Base-by-base conservation (phyloP, 441 rosid species). In the Pelargonium australe region DNA sequence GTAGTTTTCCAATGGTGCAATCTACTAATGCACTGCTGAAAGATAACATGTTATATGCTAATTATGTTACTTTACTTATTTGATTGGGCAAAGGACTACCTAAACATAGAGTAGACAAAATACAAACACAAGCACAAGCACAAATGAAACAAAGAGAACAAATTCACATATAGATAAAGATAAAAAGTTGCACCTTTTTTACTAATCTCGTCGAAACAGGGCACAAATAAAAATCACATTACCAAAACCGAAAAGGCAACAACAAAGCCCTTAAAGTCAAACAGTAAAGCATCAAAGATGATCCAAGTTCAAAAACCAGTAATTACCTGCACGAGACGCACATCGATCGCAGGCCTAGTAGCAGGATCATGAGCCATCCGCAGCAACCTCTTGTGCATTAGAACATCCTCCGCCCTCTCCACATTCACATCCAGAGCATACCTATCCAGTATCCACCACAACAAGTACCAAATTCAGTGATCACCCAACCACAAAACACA, bases 321-420 rank as follows among this genome's bases (percentile, higher is more conserved):
- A 61, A 44, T 14, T 80, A 89, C 91, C 87, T 78, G 87, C 64
- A 78, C 85, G 13, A 77, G 87, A 47, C 89, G 86, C 69, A 87
- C 89, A 75, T 84, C 89, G 47, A 87, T 79, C 2, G 90, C 90
- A 28, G 89, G 91, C 69, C 90, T 76, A 14, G 80, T 79, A 7
- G 76, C 83, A 47, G 83, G 85, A 77, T 83, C 71, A 55, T 68
- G 78, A 4, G 91, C 95, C 77, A 67, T 77, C 17, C 78, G 70
- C 58, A 86, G 83, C 60, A 89, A 80, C 73, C 81, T 86, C 72
- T 85, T 84, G 77, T 89, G 91, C 87, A 85, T 82, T 7, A 85
- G 83, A 64, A 86, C 95, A 70, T 89, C 91, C 66, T 85, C 72
- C n/a, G 95, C 83, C 73, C 79, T 85, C 80, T 89, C 98, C 68